These are phyloP conservation scores for Kingdonia uniflora DNA, from an alignment of 164 flowering plant genomes.

Conservation along the genomic window DNA sequence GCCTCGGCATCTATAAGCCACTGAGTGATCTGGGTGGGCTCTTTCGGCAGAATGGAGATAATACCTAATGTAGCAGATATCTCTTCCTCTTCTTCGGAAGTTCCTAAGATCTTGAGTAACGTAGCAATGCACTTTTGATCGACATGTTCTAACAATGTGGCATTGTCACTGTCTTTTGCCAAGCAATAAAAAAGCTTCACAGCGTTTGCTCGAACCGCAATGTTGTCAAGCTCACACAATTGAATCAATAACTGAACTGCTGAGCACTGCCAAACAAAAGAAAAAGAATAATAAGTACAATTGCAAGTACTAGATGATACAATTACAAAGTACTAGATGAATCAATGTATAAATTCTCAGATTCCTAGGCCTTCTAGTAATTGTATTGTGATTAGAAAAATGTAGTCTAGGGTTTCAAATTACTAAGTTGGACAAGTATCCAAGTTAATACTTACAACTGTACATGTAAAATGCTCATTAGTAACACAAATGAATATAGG, in stretches of 20 bases:
- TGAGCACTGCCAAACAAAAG: constrained; percentile 5
- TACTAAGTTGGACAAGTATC: too few species aligned
- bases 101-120: constrained; percentile 29
- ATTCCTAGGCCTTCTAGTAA: too few species aligned
- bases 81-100: constrained; percentile 48
- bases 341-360: too few species aligned
- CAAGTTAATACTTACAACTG: too few species aligned
- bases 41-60: constrained; percentile 42
- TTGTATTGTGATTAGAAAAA: too few species aligned
- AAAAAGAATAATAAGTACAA: not conserved
- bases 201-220: constrained; percentile 36
- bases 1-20: constrained; percentile 50
- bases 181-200: constrained; percentile 51
- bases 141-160: constrained; percentile 31
- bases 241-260: constrained; percentile 43
- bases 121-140: constrained; percentile 31
- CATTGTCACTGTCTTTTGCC: constrained; percentile 29
- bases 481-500: too few species aligned
- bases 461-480: too few species aligned
- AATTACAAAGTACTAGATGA: too few species aligned
- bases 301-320: too few species aligned
- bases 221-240: constrained; percentile 35
- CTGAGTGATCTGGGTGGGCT: constrained; percentile 25
- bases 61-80: constrained; percentile 46
- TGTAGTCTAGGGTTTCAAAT: too few species aligned